Conservation (phyloP, 352 stramenopile species). For the Phytophthora sp. region DNA sequence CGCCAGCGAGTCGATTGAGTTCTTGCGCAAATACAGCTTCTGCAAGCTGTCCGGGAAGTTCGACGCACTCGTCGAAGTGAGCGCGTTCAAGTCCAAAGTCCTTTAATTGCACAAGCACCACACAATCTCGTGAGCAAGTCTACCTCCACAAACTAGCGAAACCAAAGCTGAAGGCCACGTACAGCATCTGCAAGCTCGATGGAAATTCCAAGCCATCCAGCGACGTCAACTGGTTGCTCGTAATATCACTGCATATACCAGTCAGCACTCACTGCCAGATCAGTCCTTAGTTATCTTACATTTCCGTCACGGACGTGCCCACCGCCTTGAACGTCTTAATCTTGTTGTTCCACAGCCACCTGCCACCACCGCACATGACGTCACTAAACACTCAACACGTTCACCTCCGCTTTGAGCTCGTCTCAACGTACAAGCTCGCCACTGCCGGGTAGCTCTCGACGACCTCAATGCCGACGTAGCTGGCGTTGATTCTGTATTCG, state of each 20-base stretch:
- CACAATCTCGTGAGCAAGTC: conserved; percentile 14
- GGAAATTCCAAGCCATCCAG: conserved; percentile 32
- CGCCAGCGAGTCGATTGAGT: conserved; percentile 37
- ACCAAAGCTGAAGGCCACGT: conserved; percentile 2
- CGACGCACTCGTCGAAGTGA: conserved; percentile 20
- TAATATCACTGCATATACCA: conserved; percentile 21
- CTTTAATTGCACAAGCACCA: conserved; percentile 1
- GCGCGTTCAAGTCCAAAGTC: conserved; percentile 31
- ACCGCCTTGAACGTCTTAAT: conserved; percentile 44
- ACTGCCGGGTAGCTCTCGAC: conserved; percentile 37
- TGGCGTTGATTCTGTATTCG: conserved; percentile 34
- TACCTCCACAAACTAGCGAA: conserved; percentile 2
- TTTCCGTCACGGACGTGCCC: conserved; percentile 40
- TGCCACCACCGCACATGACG: neutral
- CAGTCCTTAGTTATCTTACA: conserved; percentile 34
- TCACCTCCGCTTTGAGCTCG: neutral
- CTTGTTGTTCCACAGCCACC: conserved; percentile 51
- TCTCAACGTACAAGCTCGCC: conserved; percentile 27
- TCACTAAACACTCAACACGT: neutral
- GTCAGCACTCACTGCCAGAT: conserved; percentile 9
- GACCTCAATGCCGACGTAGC: conserved; percentile 33
- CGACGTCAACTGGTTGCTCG: conserved; percentile 36
- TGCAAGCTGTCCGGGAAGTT: conserved; percentile 30
- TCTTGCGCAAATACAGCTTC: conserved; percentile 36
- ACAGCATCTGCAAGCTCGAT: conserved; percentile 29